phyloP scores from a whole-genome alignment of 176 grass and related monocot species.

The Zea luxurians region DNA sequence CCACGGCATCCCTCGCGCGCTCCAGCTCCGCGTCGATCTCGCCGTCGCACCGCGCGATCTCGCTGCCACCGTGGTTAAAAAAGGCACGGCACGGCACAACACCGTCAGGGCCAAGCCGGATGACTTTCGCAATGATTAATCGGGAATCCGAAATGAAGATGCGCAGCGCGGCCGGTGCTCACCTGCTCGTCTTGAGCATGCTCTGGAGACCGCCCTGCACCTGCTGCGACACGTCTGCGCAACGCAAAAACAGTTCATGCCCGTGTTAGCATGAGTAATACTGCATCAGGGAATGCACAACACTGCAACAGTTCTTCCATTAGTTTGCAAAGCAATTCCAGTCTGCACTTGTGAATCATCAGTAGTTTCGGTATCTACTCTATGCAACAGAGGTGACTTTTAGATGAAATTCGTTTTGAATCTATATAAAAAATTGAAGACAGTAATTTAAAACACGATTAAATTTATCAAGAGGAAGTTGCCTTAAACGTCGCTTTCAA shows the following conservation, averaged over 20 bases:
- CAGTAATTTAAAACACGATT: neutral
- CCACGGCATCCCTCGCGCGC: conserved; percentile 66
- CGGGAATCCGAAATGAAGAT: neutral
- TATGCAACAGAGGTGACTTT: neutral
- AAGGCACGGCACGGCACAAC: neutral
- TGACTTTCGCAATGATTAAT: neutral
- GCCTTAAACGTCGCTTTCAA: neutral
- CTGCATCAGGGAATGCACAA: neutral
- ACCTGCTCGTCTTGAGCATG: conserved; percentile 91
- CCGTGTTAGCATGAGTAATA: neutral
- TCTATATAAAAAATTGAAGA: neutral
- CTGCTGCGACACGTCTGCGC: conserved; percentile 82
- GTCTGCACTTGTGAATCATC: neutral
- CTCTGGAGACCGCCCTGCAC: conserved; percentile 63
- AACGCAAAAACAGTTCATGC: neutral
- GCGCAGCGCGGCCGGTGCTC: neutral
- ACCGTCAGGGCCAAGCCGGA: neutral
- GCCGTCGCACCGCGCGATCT: conserved; percentile 68
- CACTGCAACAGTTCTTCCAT: neutral
- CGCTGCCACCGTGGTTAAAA: conserved; percentile 40
- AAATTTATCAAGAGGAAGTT: neutral
- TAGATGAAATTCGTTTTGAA: neutral
- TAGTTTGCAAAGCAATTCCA: neutral
- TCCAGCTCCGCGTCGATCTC: conserved; percentile 83
- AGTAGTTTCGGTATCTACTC: neutral